Base-by-base conservation (phyloP, 2,329 filamentous ascomycete species). In the Talaromyces sp. region DNA sequence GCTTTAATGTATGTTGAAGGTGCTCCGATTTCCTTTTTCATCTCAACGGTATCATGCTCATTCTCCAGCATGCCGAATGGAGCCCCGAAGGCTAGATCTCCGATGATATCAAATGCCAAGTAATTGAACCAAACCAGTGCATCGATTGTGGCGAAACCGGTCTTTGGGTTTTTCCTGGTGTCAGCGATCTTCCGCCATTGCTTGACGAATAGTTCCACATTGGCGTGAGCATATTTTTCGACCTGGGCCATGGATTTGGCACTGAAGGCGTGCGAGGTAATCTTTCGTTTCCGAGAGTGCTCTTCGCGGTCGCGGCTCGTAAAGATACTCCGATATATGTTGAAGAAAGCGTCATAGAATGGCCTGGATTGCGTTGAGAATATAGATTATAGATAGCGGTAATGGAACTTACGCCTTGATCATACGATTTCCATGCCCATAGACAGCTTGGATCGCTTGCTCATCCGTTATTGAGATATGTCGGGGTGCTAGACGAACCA, bases 31-130 rank as follows among this genome's bases (percentile, higher is more conserved):
- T 83, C 83, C 63, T 79, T 76, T 51, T 87, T 83, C 56, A 94
- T 86, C 74, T 94, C 90, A 2, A 90, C 89, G 57, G 91, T 82
- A 72, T 96, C 91, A 62, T 84, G 83, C 27, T 90, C 91, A 63
- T 87, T 85, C 60, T 85, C 82, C 4, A 96, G 82, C 92, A 96
- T 96, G 28, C 89, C 89, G 72, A 94, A 93, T 2, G 90, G 89
- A 9, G 87, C 85, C 4, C 90, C 90, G 67, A 92, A 92, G 14
- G 89, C 89, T 84, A n/a, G n/a, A n/a, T n/a, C n/a, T n/a, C n/a
- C n/a, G n/a, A n/a, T n/a, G n/a, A n/a, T n/a, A n/a, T n/a, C 82
- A 63, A 84, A 84, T 50, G 84, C 83, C 14, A 85, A 76, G 70
- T 86, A 88, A 73, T 91, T 91, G 81, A 90, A 93, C 91, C 91